Base-by-base conservation (phyloP, 225 moss, liverwort and hornwort species). In the Polytrichum commune region DNA sequence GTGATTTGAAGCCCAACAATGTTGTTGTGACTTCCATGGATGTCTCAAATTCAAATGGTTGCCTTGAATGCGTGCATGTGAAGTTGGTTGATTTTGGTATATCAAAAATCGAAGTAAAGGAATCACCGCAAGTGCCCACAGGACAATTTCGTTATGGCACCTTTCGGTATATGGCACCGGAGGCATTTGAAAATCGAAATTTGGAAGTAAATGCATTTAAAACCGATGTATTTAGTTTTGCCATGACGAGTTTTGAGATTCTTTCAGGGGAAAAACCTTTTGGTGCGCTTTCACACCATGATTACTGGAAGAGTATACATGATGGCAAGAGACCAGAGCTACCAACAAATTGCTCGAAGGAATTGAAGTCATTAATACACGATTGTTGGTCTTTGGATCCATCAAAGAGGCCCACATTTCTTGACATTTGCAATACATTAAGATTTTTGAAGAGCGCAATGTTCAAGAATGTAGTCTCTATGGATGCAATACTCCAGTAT, bases 1-100 rank as follows among this genome's bases (percentile, higher is more conserved):
- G 56, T 27, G 69, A 69, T 22, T 29, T 69, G 20, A 69, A 69
- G 30, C 69, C 69, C 23, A 20, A 29, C 8, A 69, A 69, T 32
- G 22, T 69, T 29, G 28, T 69, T 30, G 19, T 57, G 28, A 29
- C 8, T 6, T 58, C 69, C 19, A 32, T 19, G 29, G 56, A n/a
- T 20, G 29, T 56, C 30, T 35, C 55, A 16, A 29, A 53, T 24
- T 53, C 53, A 9, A 46, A 22, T 35, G 67, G 27, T 30, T 9
- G 29, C 7, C 19, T 22, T 16, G 24, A 24, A 20, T 26, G 55
- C 55, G 69, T 69, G 19, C 29, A 56, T 56, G 56, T 69, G 10
- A 57, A 56, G 23, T 25, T 56, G 22, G 6, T 58, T 58, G 58
- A 58, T n/a, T 69, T 54, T 69, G 69, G 69, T 58, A 29, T 58